Evolutionary conservation across 2,329 filamentous ascomycete genomes (phyloP).

Genomic region (Apiospora phragmitis): DNA sequence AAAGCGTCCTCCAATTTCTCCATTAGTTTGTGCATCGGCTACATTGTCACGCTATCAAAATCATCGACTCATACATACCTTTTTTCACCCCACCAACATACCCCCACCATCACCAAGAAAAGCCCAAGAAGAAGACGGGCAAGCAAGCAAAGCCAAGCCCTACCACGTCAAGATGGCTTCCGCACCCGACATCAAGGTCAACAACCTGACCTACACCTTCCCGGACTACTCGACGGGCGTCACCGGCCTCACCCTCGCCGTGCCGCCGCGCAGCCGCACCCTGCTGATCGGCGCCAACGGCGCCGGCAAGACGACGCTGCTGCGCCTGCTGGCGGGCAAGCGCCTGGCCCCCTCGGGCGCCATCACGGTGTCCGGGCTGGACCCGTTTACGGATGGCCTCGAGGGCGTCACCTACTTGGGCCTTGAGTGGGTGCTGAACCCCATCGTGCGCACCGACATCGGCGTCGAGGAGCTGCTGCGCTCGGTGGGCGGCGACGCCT

Average conservation of each 20-base stretch:
- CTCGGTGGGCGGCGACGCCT: conserved; percentile 84
- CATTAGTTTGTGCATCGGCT: not conserved
- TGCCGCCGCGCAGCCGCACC: conserved; percentile 83
- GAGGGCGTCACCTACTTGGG: conserved; percentile 97
- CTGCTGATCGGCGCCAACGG: conserved; percentile 95
- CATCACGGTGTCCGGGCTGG: conserved; percentile 77
- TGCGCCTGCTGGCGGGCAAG: conserved; percentile 92
- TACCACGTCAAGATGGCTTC: not conserved
- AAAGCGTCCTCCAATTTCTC: no score
- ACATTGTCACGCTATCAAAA: not conserved
- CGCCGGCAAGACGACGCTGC: conserved; percentile 93
- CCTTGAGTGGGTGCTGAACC: conserved; percentile 96
- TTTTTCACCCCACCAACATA: not conserved
- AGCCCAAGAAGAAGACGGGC: not conserved
- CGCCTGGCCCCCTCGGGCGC: conserved; percentile 78
- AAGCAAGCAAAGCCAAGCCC: not conserved
- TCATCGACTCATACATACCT: not conserved
- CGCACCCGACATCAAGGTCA: conserved; percentile 68
- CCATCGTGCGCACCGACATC: conserved; percentile 93
- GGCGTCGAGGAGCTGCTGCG: conserved; percentile 82
- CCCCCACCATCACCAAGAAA: not conserved
- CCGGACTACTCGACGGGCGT: conserved; percentile 82
- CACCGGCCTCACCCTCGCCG: conserved; percentile 67
- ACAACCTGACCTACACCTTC: conserved; percentile 83
- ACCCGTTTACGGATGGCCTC: conserved; percentile 87